Evolutionary conservation across 139 green algal genomes (phyloP).

Genomic region (Ostreobium quekettii): DNA sequence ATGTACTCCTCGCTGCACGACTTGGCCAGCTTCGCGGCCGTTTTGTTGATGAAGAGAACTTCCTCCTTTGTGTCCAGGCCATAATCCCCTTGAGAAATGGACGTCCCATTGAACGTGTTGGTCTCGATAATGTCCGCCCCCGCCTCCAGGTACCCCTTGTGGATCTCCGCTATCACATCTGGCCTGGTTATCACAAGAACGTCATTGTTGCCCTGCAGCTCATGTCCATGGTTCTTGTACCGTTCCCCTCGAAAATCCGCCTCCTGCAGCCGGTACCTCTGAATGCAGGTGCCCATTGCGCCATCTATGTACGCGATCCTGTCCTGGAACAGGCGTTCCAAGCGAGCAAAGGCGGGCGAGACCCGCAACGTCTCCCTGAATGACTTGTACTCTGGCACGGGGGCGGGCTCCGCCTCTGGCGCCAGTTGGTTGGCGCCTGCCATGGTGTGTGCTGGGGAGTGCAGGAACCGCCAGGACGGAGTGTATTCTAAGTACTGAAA

Average conservation of each 20-base stretch:
- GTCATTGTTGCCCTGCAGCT: slow-evolving; percentile 99
- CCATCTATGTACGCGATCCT: slow-evolving; percentile 94
- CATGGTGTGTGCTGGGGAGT: too few species aligned
- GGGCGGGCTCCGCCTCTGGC: slow-evolving; percentile 27
- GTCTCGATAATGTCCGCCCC: slow-evolving; percentile 98
- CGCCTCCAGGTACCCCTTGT: slow-evolving; percentile 78
- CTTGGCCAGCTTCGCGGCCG: slow-evolving; percentile 81
- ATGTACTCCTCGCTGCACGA: slow-evolving; percentile 58
- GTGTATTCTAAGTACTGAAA: too few species aligned
- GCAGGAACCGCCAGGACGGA: too few species aligned
- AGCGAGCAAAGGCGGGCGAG: slow-evolving; percentile 49
- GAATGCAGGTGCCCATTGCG: slow-evolving; percentile 92
- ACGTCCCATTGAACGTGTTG: slow-evolving; percentile 97
- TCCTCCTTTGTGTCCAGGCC: slow-evolving; percentile 76
- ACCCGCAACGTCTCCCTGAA: too few species aligned
- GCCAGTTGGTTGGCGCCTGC: slow-evolving; percentile 36
- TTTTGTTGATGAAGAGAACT: slow-evolving; percentile 84
- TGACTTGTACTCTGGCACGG: slow-evolving; percentile 44
- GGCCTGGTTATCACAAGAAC: slow-evolving; percentile 89
- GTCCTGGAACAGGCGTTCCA: slow-evolving; percentile 74
- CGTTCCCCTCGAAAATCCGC: slow-evolving; percentile 77
- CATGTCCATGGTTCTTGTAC: slow-evolving; percentile 62
- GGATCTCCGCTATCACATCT: slow-evolving; percentile 89
- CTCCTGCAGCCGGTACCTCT: slow-evolving; percentile 81
- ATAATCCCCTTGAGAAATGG: slow-evolving; percentile 90